Evolutionary conservation across 306 rosid species (phyloP), one percentile per base, ranked within the genome.

Genomic region (Carpinus fangiana): DNA sequence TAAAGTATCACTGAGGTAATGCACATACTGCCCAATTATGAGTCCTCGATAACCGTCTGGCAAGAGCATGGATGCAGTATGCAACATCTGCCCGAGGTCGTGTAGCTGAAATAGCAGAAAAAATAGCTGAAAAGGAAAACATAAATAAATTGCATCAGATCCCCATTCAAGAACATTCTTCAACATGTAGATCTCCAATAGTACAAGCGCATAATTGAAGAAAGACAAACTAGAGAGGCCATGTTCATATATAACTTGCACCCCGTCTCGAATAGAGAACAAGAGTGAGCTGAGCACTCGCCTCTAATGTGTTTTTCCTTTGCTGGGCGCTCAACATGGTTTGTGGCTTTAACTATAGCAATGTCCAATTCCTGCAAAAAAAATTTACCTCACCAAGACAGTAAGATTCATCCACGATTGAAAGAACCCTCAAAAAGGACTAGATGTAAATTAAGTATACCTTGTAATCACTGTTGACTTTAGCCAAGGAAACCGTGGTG

Each of bases 51-150:
- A 96, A 83, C 69, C 99, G 83, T 81, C 98, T 87, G 45, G 99
- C 97, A 56, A 96, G 93, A 84, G 96, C 96, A 54, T 93, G 99
- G 76, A 96, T 96, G 90, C 98, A 96, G 81, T 96, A 96, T 38
- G 99, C 99, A 73, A 96, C 99, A 88, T 96, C 99, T 4, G 99
- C 99, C 36, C 99, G 86, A 67, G 99, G 98, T 84, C 97, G 89
- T 38, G 99, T 91, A 65, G 99, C 99, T 69, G 97, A 96, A 88
- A 93, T 81, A n/a, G 97, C 99, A 26, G 98, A 85, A 71, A 93
- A 96, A 67, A 96, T 90, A 73, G 99, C 99, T 96, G 91, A 86
- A 81, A 83, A 47, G 67, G 76, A 61, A 81, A 82, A 78, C 41
- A 85, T 12, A 81, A 64, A 84, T 48, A 80, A 34, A 67, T 41